phyloP scores from a whole-genome alignment of 2,329 filamentous ascomycete species.

The Biscogniauxia mediterranea region DNA sequence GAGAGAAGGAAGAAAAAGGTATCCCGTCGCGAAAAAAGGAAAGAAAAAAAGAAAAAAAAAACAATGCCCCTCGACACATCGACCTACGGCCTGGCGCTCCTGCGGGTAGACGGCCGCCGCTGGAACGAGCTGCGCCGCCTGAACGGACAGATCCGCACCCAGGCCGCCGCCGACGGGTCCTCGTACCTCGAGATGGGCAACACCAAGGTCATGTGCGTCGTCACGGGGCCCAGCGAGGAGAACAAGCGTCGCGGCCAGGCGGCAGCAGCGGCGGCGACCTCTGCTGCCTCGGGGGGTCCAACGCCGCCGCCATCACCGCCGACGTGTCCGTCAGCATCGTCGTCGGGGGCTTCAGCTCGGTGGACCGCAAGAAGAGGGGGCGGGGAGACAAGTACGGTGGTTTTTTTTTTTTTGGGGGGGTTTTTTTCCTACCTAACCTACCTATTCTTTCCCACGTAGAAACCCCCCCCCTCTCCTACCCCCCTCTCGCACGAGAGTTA shows the following conservation, averaged over 20 bases:
- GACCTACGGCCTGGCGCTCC: conserved; percentile 81
- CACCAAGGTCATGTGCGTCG: conserved; percentile 92
- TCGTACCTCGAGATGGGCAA: conserved; percentile 96
- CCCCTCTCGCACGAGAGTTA: too few relatives aligned
- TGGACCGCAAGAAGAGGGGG: conserved; percentile 76
- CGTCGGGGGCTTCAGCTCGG: conserved; percentile 82
- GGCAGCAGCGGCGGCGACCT: conserved; percentile 6
- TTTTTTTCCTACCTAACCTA: too few relatives aligned
- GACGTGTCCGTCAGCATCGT: conserved; percentile 79
- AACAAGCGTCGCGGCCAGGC: conserved; percentile 37
- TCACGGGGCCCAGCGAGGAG: conserved; percentile 78
- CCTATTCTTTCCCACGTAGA: too few relatives aligned
- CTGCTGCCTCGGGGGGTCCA: conserved; percentile 20
- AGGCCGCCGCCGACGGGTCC: conserved; percentile 88
- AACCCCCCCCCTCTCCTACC: too few relatives aligned
- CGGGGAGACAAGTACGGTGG: conserved; percentile 75
- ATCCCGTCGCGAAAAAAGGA: neutral
- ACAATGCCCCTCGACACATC: conserved; percentile 93
- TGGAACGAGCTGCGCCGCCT: conserved; percentile 96
- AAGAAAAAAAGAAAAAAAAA: neutral
- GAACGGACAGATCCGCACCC: conserved; percentile 85
- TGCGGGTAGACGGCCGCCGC: conserved; percentile 78
- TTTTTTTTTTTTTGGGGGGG: conserved; percentile 4
- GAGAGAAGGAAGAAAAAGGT: too few relatives aligned
- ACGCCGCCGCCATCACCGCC: conserved; percentile 55